Base-by-base conservation (phyloP, 2,329 filamentous ascomycete genomes). In the Trichophyton rubrum region DNA sequence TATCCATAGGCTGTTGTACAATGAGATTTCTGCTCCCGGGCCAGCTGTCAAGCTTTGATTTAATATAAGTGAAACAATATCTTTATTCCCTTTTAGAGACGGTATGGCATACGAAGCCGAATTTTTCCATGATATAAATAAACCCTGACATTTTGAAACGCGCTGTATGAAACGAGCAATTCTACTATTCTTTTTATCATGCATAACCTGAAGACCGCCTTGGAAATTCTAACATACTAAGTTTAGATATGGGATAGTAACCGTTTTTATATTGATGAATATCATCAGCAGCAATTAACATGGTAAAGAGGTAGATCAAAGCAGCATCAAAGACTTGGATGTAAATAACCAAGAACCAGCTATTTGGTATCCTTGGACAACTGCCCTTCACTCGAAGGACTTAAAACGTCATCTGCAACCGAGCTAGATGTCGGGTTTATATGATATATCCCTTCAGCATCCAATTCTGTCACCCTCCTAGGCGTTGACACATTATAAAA, bases 11-110 rank as follows among this genome's bases (percentile, higher is more conserved):
- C 77, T 96, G 66, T 76, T 96, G 58, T 95, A 95, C 76, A 89
- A 92, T 68, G 89, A 93, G 74, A 93, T 95, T 71, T 91, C 89
- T 17, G 82, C 83, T 63, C 81, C 87, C 60, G 86, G 86, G 66
- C 76, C 79, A 56, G 82, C 82, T 62, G 81, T 83, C n/a, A 85
- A 85, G 74, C 70, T 85, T 71, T 85, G 73, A 75, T 49, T 41
- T 20, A 41, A 57, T 20, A 27, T 57, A 24, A 27, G 22, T 17
- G 17, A 40, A 17, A 33, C 17, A 5, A 13, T 11, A 17, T 35
- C 5, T 9, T 20, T 35, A 7, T 33, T 33, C 7, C 15, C 6
- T n/a, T 30, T 47, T 47, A 47, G 17, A 24, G 13, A 49, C 45
- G 20, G 45, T 49, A 24, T 30, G 45, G 20, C 8, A 22, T 49